phyloP scores from a whole-genome alignment of 1,284 basidiomycete genomes.

The Lentinula novae-zelandiae region DNA sequence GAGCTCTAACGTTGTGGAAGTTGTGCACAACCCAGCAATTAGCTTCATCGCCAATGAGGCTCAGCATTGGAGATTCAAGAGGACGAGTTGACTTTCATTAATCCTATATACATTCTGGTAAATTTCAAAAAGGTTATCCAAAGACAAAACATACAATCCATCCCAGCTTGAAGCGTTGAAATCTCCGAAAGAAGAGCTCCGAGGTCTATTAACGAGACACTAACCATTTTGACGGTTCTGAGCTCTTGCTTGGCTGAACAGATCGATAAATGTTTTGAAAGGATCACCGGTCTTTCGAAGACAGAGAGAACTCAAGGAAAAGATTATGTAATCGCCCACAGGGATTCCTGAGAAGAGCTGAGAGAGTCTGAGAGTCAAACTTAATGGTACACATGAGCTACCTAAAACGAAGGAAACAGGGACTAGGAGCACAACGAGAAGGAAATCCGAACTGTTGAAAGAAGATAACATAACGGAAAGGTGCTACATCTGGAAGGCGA shows the following conservation, averaged over 20 bases:
- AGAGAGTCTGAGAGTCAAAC: no score
- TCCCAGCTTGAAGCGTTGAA: constrained; percentile 26
- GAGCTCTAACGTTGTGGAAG: constrained; percentile 50
- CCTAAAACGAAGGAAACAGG: no score
- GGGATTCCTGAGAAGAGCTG: no score
- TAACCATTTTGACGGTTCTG: constrained; percentile 20
- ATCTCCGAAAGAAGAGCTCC: constrained; percentile 15
- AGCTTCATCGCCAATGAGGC: constrained; percentile 27
- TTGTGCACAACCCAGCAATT: constrained; percentile 34
- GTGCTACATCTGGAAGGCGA: no score
- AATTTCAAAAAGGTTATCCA: constrained; percentile 34
- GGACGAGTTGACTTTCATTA: no score
- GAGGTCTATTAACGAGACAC: background rate
- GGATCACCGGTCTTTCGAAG: no score
- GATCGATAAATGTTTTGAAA: constrained; percentile 17
- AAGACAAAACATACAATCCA: constrained; percentile 51
- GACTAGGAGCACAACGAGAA: no score
- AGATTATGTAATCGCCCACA: no score
- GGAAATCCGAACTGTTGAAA: no score
- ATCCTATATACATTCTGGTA: background rate
- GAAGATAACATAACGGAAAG: no score
- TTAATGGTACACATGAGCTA: no score
- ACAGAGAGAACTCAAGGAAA: no score
- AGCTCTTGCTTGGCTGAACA: constrained; percentile 26
- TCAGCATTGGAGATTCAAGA: constrained; percentile 21